Evolutionary conservation across 768 basidiomycete species (phyloP), one percentile per base, ranked within the genome.

Genomic region (Pholiota conissans): DNA sequence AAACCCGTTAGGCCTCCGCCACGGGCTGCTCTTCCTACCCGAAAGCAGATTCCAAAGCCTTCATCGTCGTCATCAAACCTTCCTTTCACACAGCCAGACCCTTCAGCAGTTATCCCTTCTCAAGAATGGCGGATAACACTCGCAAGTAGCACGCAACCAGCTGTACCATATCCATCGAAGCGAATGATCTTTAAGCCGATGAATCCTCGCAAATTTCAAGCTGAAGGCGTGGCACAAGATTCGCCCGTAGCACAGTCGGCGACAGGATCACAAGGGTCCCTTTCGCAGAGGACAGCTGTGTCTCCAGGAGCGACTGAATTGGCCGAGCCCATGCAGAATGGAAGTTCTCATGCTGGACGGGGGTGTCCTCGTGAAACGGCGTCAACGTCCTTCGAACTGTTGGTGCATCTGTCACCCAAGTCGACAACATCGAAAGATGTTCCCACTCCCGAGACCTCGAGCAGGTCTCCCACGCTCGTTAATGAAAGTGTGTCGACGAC

Each of bases 161-260:
- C 18, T 34, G 30, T 4, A 14, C 10, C 26, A 13, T 32, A 32
- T 32, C 30, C 30, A 16, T 48, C 47, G 2, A 27, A 14, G 30
- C 45, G 54, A 11, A 49, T 56, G 55, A 29, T 56, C 10, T 56
- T 56, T 48, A 56, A 56, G 18, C 55, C 55, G 7, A 56, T 30
- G 22, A 49, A 56, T 30, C 55, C 55, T 29, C 49, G 47, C 24
- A 56, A 49, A 9, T 39, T n/a, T 22, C 49, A 49, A 18, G 16
- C 26, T n/a, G n/a, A n/a, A n/a, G n/a, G n/a, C n/a, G n/a, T n/a
- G 22, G 26, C n/a, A 22, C 45, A 32, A 16, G 32, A 30, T 34
- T 7, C 46, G 26, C 24, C 30, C 35, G 35, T 27, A 9, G 22
- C 48, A 6, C 14, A 9, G 16, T 32, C 55, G 13, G 34, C 47